A percentile compares a stretch with the other conserved stretches of the same genome.
These are phyloP conservation scores for Penicillium brasilianum DNA, from an alignment of 2,329 filamentous ascomycete species.

Conservation along the genomic window DNA sequence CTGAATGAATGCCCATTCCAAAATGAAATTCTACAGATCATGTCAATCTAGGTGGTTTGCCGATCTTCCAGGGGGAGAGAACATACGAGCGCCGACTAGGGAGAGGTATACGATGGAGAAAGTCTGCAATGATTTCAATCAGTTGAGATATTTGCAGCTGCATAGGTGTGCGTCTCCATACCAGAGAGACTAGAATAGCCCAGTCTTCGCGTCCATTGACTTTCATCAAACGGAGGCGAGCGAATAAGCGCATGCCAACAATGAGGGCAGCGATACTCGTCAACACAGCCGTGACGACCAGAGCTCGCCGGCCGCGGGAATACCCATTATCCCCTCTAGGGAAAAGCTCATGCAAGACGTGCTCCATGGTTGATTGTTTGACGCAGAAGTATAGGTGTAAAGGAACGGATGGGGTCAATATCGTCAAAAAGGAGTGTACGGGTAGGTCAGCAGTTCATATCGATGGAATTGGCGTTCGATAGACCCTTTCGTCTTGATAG, in stretches of 20 bases:
- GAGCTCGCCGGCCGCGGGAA: slow-evolving; percentile 33
- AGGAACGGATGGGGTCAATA: slow-evolving; percentile 7
- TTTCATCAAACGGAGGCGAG: slow-evolving; percentile 37
- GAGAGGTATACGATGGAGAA: slow-evolving; percentile 37
- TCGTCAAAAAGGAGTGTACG: slow-evolving; percentile 23
- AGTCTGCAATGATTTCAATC: slow-evolving; percentile 17
- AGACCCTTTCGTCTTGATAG: background rate
- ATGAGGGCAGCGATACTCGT: slow-evolving; percentile 32
- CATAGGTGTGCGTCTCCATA: slow-evolving; percentile 12
- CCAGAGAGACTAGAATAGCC: slow-evolving; percentile 36
- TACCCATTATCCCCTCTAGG: slow-evolving; percentile 28
- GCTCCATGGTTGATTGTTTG: slow-evolving; percentile 21
- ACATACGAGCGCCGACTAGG: slow-evolving; percentile 37
- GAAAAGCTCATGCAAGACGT: slow-evolving; percentile 21
- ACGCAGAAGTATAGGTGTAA: slow-evolving; percentile 5
- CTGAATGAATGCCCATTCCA: slow-evolving; percentile 34
- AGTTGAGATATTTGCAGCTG: background rate
- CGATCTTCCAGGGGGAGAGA: background rate
- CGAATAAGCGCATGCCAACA: slow-evolving; percentile 38
- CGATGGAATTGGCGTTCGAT: background rate
- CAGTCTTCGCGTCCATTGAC: slow-evolving; percentile 42
- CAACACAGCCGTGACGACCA: slow-evolving; percentile 40
- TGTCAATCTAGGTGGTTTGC: slow-evolving; percentile 11
- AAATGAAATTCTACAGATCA: slow-evolving; percentile 32
- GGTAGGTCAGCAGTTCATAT: slow-evolving; percentile 5